Conservation (phyloP, 148 eudicot genomes). For the Simmondsia chinensis region DNA sequence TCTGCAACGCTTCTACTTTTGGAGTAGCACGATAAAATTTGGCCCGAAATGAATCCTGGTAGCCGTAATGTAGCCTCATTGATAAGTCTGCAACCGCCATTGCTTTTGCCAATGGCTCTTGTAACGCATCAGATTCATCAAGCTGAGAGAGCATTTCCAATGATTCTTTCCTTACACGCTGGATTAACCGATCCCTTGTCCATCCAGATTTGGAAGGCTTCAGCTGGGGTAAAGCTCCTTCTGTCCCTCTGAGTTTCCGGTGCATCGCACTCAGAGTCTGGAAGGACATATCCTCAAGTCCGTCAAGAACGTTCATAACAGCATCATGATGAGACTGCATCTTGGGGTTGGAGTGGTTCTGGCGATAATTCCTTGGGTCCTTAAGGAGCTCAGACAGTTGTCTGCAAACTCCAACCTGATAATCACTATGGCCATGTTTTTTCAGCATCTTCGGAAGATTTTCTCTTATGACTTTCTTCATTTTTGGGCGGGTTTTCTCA, state of each 20-base stretch:
- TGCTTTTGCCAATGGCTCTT: slow-evolving; percentile 49
- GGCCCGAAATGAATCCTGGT: slow-evolving; percentile 8
- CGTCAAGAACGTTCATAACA: slow-evolving; percentile 35
- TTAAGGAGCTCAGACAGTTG: slow-evolving; percentile 25
- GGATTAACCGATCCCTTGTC: slow-evolving; percentile 20
- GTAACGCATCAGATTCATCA: slow-evolving; percentile 35
- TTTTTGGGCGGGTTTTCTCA: slow-evolving; percentile 48
- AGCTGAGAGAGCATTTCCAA: slow-evolving; percentile 30
- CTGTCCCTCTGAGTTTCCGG: slow-evolving; percentile 46
- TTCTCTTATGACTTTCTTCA: slow-evolving; percentile 48
- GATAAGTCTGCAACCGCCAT: slow-evolving; percentile 53
- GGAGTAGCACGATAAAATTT: slow-evolving; percentile 35
- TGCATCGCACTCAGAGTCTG: slow-evolving; percentile 47
- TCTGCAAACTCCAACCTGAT: slow-evolving; percentile 11
- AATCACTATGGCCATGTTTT: slow-evolving; percentile 5
- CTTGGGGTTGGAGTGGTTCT: slow-evolving; percentile 14
- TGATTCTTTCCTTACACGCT: slow-evolving; percentile 19
- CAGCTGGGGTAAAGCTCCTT: slow-evolving; percentile 31
- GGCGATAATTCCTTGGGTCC: slow-evolving; percentile 35
- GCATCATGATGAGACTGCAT: slow-evolving; percentile 31
- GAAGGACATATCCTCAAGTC: slow-evolving; percentile 32
- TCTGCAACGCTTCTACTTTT: slow-evolving; percentile 35
- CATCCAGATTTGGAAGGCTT: slow-evolving; percentile 16
- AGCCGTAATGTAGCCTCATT: slow-evolving; percentile 17
- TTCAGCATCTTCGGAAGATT: slow-evolving; percentile 19